Evolutionary conservation across 2,329 filamentous ascomycete species (phyloP).

Genomic region (Mycosphaerella sp.): DNA sequence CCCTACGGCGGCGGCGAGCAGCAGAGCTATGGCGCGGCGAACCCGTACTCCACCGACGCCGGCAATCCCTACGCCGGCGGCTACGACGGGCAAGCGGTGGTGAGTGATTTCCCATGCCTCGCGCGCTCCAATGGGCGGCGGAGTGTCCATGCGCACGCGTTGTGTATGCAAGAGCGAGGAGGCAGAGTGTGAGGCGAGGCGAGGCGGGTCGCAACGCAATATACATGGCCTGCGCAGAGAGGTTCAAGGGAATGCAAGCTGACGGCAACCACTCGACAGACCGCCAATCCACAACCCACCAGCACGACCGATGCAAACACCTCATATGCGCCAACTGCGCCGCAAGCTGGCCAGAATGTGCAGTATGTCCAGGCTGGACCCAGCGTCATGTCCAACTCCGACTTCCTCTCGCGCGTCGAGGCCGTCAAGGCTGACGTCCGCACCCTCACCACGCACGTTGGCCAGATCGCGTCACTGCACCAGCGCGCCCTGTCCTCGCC

Average conservation of each 20-base stretch:
- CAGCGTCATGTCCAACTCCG: constrained; percentile 53
- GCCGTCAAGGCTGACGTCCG: constrained; percentile 63
- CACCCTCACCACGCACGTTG: constrained; percentile 59
- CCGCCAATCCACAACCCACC: constrained; percentile 2
- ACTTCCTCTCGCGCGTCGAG: constrained; percentile 63
- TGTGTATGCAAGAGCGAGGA: too few relatives aligned
- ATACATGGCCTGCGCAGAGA: not conserved
- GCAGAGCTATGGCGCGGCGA: constrained; percentile 37
- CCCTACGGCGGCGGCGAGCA: constrained; percentile 62
- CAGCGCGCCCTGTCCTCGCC: constrained; percentile 64
- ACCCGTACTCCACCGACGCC: constrained; percentile 32
- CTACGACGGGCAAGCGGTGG: constrained; percentile 18
- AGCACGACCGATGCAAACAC: constrained; percentile 2
- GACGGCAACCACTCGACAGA: constrained; percentile 1
- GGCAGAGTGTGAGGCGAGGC: not conserved
- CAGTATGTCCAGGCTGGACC: constrained; percentile 40
- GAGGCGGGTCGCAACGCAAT: not conserved
- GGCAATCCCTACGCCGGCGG: constrained; percentile 38
- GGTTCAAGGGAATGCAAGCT: not conserved
- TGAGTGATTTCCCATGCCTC: not conserved
- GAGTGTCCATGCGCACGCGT: not conserved
- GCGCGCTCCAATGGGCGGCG: too few relatives aligned
- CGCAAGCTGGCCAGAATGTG: constrained; percentile 46
- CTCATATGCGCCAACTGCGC: constrained; percentile 31
- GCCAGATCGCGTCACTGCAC: constrained; percentile 62